Conservation (phyloP, 2,329 filamentous ascomycete species). For the Aspergillus ochraceus region DNA sequence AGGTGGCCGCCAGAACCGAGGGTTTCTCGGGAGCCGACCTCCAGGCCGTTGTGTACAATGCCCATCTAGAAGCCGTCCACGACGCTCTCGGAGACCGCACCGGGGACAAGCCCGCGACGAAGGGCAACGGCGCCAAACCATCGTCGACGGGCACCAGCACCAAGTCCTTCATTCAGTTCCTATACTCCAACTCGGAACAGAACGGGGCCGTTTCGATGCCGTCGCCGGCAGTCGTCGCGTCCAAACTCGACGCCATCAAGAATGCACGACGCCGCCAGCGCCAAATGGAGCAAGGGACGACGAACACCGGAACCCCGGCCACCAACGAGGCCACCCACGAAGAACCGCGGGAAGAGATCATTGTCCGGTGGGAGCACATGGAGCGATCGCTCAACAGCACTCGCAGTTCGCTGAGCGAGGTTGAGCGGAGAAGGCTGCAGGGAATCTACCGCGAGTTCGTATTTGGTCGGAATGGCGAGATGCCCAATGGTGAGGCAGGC, state of each 20-base stretch:
- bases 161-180: slow-evolving; percentile 73
- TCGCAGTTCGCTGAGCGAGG: slow-evolving; percentile 75
- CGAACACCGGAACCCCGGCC: slow-evolving; percentile 17
- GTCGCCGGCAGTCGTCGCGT: slow-evolving; percentile 73
- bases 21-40: slow-evolving; percentile 94
- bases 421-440: slow-evolving; percentile 72
- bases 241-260: slow-evolving; percentile 81
- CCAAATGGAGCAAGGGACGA: slow-evolving; percentile 45
- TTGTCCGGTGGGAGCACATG: slow-evolving; percentile 83
- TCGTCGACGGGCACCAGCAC: slow-evolving; percentile 35
- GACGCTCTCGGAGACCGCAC: slow-evolving; percentile 70
- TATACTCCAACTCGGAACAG: slow-evolving; percentile 63
- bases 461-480: slow-evolving; percentile 86
- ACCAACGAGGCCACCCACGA: slow-evolving; percentile 29
- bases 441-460: slow-evolving; percentile 93
- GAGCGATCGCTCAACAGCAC: slow-evolving; percentile 74
- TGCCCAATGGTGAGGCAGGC: slow-evolving; percentile 88
- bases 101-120: slow-evolving; percentile 42
- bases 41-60: slow-evolving; percentile 92
- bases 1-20: slow-evolving; percentile 76
- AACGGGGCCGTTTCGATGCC: slow-evolving; percentile 62
- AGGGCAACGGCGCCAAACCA: slow-evolving; percentile 23
- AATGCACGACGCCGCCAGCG: slow-evolving; percentile 65
- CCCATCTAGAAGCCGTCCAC: slow-evolving; percentile 95
- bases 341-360: slow-evolving; percentile 62